Conservation (phyloP, 257 asterid genomes). For the Paulownia fortunei region DNA sequence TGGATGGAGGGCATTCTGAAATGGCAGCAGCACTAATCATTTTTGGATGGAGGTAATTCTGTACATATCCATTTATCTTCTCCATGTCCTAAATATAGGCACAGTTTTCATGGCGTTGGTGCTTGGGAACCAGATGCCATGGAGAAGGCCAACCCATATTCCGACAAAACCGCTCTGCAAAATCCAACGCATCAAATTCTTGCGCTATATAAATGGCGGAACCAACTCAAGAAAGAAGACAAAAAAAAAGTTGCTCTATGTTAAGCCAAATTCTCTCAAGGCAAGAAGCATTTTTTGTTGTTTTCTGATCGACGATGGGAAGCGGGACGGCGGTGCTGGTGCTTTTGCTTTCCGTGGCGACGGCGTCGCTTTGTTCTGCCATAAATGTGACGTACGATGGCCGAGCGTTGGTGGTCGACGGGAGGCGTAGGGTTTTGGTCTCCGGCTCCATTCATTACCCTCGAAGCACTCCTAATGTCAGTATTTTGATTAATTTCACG, state of each 20-base stretch:
- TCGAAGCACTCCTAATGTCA: conserved; percentile 55
- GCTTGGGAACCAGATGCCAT: too few species aligned
- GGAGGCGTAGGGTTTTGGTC: conserved; percentile 41
- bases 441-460: conserved; percentile 65
- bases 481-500: neutral
- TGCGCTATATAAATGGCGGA: neutral
- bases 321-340: neutral
- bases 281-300: too few species aligned
- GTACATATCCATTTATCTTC: too few species aligned
- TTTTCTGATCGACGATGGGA: neutral
- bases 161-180: neutral
- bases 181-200: neutral
- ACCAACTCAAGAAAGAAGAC: neutral
- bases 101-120: too few species aligned
- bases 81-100: too few species aligned
- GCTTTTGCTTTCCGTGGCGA: neutral
- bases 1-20: too few species aligned
- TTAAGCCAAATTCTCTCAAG: too few species aligned
- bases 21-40: too few species aligned
- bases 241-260: neutral
- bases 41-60: too few species aligned
- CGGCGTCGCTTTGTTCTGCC: conserved; percentile 30
- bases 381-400: conserved; percentile 56
- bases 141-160: too few species aligned
- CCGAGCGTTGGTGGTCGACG: conserved; percentile 50